These are phyloP conservation scores for Dorcoceras hygrometricum DNA, from an alignment of 257 asterid species.

Conservation along the genomic window DNA sequence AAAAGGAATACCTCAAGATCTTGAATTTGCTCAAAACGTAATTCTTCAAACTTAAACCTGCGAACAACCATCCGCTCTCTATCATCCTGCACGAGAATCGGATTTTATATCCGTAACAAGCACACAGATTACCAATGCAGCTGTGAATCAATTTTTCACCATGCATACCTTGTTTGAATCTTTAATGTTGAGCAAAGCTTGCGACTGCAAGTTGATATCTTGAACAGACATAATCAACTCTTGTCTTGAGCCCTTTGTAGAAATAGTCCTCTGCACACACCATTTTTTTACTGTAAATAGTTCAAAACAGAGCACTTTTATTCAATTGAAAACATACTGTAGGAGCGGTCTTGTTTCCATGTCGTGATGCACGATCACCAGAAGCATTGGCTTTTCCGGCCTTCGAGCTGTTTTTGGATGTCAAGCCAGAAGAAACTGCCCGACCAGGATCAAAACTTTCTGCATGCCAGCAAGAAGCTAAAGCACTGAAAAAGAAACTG, in stretches of 20 bases:
- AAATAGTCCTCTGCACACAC: constrained; percentile 54
- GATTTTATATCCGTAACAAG: constrained; percentile 17
- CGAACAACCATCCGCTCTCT: constrained; percentile 87
- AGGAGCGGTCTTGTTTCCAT: constrained; percentile 71
- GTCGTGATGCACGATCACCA: constrained; percentile 65
- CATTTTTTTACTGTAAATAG: neutral
- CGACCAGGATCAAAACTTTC: constrained; percentile 64
- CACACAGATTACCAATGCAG: neutral
- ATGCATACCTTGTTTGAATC: constrained; percentile 81
- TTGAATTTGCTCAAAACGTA: constrained; percentile 94
- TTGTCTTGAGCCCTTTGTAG: constrained; percentile 75
- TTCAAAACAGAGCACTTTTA: constrained; percentile 21
- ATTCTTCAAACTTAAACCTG: constrained; percentile 89
- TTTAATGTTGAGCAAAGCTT: constrained; percentile 69
- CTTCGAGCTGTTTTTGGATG: constrained; percentile 69
- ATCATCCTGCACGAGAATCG: constrained; percentile 70
- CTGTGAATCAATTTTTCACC: neutral
- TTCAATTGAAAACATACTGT: constrained; percentile 49
- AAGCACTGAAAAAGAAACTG: constrained; percentile 17
- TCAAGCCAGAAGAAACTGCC: constrained; percentile 44
- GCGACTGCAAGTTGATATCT: constrained; percentile 80
- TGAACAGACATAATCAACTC: constrained; percentile 73
- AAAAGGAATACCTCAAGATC: constrained; percentile 78
- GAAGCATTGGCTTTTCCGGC: constrained; percentile 60
- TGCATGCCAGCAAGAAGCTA: constrained; percentile 33